A percentile compares a stretch with the other conserved stretches of the same genome.
phyloP scores from a whole-genome alignment of 768 basidiomycete genomes.

The Boletus barrowsii region DNA sequence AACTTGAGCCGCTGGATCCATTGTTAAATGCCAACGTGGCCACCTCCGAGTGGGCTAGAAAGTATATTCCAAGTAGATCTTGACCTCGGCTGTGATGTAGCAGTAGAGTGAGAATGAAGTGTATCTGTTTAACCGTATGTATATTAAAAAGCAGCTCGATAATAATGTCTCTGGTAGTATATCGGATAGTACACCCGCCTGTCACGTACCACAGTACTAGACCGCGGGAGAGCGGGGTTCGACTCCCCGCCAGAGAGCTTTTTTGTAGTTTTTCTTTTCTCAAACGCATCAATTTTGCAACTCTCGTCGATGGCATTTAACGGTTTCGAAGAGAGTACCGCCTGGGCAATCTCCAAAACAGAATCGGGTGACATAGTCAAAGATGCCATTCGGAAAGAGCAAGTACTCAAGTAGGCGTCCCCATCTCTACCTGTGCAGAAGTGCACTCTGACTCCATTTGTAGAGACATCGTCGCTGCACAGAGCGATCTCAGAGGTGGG shows the following conservation, averaged over 20 bases:
- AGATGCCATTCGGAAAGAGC: constrained; percentile 76
- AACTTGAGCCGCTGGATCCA: constrained; percentile 59
- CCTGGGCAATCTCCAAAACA: constrained; percentile 49
- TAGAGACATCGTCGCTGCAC: constrained; percentile 74
- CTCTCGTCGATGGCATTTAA: constrained; percentile 43
- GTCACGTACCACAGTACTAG: constrained; percentile 26
- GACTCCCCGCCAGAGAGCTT: constrained; percentile 45
- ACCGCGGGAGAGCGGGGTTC: constrained; percentile 44
- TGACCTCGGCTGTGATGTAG: constrained; percentile 4
- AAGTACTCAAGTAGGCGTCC: constrained; percentile 65
- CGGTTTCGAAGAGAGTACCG: constrained; percentile 38
- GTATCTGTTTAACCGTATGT: not conserved
- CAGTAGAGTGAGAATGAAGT: too few relatives aligned
- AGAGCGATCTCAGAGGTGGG: constrained; percentile 74
- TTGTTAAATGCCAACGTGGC: constrained; percentile 65
- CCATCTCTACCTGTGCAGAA: not conserved
- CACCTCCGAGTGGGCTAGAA: constrained; percentile 66
- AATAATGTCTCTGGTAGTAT: constrained; percentile 41
- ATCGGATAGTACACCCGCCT: constrained; percentile 53
- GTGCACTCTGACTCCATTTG: not conserved
- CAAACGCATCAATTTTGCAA: not conserved
- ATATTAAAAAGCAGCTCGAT: accelerated
- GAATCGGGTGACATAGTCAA: constrained; percentile 62
- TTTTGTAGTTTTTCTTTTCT: not conserved
- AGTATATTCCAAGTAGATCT: constrained; percentile 44